phyloP scores from a whole-genome alignment of 768 basidiomycete species.

The Serendipita indica region DNA sequence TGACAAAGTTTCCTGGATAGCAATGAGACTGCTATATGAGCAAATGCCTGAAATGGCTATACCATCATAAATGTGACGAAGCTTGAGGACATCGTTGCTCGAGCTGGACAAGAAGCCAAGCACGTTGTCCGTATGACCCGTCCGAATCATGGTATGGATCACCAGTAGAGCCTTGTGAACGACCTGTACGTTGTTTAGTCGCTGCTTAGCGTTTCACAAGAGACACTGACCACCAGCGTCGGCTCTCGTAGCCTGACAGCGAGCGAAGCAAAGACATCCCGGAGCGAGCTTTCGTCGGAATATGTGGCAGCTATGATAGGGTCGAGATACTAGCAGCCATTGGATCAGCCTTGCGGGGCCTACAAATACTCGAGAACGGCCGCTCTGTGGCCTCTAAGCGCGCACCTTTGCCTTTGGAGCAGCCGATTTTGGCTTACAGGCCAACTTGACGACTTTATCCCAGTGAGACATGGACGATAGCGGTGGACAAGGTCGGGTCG shows the following conservation, averaged over 20 bases:
- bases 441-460: constrained; percentile 75
- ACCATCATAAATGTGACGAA: constrained; percentile 66
- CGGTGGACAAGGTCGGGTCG: no score
- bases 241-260: constrained; percentile 77
- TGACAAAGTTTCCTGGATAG: constrained; percentile 62
- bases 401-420: constrained; percentile 88
- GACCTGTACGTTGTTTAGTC: constrained; percentile 34
- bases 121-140: constrained; percentile 90
- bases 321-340: constrained; percentile 66
- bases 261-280: constrained; percentile 85
- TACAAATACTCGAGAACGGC: no score
- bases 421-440: constrained; percentile 93
- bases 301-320: constrained; percentile 94
- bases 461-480: not conserved
- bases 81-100: constrained; percentile 60
- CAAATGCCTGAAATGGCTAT: constrained; percentile 14
- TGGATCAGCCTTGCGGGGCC: not conserved
- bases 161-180: constrained; percentile 98
- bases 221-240: constrained; percentile 64
- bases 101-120: constrained; percentile 56
- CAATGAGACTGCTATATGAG: no score
- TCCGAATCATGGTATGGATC: constrained; percentile 90
- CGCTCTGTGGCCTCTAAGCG: constrained; percentile 11
- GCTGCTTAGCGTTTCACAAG: not conserved
- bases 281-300: constrained; percentile 83